phyloP scores from a whole-genome alignment of 2,329 filamentous ascomycete species.

The Leptographium procerum region DNA sequence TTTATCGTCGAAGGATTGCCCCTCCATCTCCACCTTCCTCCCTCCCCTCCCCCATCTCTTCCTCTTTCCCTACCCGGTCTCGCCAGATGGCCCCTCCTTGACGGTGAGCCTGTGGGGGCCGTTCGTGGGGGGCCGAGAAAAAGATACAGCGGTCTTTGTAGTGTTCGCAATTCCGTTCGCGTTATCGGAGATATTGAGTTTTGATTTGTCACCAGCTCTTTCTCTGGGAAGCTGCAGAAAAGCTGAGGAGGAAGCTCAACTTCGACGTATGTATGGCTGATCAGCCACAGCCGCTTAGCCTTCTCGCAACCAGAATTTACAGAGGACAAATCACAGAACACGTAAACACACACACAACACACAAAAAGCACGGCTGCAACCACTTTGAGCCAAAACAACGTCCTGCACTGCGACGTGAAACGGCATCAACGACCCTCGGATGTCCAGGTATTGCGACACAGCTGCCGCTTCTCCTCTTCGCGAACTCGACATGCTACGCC shows the following conservation, averaged over 20 bases:
- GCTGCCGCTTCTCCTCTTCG: neutral
- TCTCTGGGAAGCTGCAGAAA: no score
- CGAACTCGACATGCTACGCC: neutral
- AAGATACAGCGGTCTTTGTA: neutral
- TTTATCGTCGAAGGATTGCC: neutral
- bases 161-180: neutral
- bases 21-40: neutral
- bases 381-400: neutral
- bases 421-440: neutral
- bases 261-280: neutral
- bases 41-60: neutral
- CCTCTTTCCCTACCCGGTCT: neutral
- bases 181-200: neutral
- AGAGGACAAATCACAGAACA: no score
- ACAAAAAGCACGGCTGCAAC: neutral
- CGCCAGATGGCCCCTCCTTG: neutral
- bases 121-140: neutral
- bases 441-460: neutral
- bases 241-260: neutral
- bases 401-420: neutral
- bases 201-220: neutral
- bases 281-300: neutral
- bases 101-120: neutral
- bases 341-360: neutral
- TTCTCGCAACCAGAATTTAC: neutral